These are phyloP conservation scores for Nemania diffusa DNA, from an alignment of 2,329 filamentous ascomycete genomes.

Conservation along the genomic window DNA sequence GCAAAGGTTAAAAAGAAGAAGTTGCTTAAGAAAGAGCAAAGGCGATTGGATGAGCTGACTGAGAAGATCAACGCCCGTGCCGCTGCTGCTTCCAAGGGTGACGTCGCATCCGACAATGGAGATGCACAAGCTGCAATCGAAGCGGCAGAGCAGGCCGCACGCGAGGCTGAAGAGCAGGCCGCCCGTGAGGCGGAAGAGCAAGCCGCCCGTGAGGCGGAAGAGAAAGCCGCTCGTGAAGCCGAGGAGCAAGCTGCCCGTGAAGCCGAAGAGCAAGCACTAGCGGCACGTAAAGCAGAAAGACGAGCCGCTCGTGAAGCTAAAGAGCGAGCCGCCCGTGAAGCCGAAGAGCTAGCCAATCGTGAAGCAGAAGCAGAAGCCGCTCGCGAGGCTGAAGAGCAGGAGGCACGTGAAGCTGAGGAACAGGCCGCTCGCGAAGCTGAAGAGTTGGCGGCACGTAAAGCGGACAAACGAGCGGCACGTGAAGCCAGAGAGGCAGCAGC, in stretches of 20 bases:
- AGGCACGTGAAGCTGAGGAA: conserved; percentile 14
- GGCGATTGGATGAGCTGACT: conserved; percentile 33
- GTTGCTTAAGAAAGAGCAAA: conserved; percentile 24
- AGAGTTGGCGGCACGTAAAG: conserved; percentile 20
- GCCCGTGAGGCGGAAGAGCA: conserved; percentile 12
- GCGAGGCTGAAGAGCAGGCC: conserved; percentile 39
- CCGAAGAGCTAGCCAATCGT: conserved; percentile 14
- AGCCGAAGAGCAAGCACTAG: conserved; percentile 14
- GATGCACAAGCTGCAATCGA: conserved; percentile 41
- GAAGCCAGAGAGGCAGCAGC: conserved; percentile 34
- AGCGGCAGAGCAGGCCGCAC: conserved; percentile 37
- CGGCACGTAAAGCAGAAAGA: conserved; percentile 30
- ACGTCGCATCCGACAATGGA: conserved; percentile 25
- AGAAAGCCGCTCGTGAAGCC: conserved; percentile 30
- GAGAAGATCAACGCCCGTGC: conserved; percentile 27
- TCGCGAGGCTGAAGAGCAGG: conserved; percentile 36
- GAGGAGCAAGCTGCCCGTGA: conserved; percentile 29
- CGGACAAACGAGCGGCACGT: conserved; percentile 24
- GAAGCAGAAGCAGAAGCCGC: conserved; percentile 24
- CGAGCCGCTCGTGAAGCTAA: conserved; percentile 19
- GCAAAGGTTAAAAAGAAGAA: conserved; percentile 21
- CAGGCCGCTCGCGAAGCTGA: conserved; percentile 10
- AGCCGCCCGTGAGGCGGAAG: conserved; percentile 23
- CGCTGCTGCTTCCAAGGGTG: conserved; percentile 45
- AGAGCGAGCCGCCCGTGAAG: conserved; percentile 30